phyloP scores from a whole-genome alignment of 352 stramenopile species.

The Peronosclerospora sorghi region DNA sequence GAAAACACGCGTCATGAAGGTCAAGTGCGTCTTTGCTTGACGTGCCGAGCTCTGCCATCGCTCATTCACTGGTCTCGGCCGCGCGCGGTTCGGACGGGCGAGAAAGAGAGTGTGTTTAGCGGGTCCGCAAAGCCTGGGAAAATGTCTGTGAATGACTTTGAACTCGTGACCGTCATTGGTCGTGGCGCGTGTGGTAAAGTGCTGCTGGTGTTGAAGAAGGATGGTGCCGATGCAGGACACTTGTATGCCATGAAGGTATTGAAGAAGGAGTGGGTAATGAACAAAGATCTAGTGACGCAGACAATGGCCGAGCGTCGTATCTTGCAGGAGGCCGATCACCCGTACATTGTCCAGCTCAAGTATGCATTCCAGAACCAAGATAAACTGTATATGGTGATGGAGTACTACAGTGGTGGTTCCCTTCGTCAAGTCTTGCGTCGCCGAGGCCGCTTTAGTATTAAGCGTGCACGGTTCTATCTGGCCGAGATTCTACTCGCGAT shows the following conservation, averaged over 20 bases:
- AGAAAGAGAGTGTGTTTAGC: conserved; percentile 63
- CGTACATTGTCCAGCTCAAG: conserved; percentile 66
- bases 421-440: conserved; percentile 54
- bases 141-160: conserved; percentile 68
- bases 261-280: conserved; percentile 77
- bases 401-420: conserved; percentile 66
- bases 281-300: conserved; percentile 66
- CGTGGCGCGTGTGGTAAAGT: conserved; percentile 61
- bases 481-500: conserved; percentile 60
- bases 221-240: conserved; percentile 39
- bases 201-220: conserved; percentile 60
- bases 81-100: conserved; percentile 46
- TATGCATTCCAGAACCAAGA: conserved; percentile 74
- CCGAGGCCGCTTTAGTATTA: conserved; percentile 59
- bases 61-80: conserved; percentile 63
- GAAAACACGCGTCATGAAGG: conserved; percentile 55
- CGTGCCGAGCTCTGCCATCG: conserved; percentile 42
- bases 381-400: conserved; percentile 79
- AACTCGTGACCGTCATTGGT: conserved; percentile 63
- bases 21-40: conserved; percentile 50
- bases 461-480: conserved; percentile 55
- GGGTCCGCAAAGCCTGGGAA: conserved; percentile 51
- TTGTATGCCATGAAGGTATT: conserved; percentile 71
- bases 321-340: conserved; percentile 60
- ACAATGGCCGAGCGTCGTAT: conserved; percentile 73